phyloP scores from a whole-genome alignment of 2,329 filamentous ascomycete species.

The Penicillium sp. region DNA sequence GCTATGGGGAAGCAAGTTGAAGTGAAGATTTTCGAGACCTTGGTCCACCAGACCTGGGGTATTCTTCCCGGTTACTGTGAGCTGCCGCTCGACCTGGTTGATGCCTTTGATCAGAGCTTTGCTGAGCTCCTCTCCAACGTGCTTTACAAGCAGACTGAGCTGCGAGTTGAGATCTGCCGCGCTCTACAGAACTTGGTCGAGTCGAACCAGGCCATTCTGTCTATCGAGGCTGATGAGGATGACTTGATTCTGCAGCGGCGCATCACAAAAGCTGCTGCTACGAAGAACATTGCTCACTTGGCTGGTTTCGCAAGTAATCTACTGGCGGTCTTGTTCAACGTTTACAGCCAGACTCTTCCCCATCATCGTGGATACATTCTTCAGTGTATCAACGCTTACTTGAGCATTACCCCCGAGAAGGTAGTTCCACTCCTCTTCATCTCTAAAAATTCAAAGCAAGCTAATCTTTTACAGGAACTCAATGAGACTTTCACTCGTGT shows the following conservation, averaged over 20 bases:
- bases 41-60: slow-evolving; percentile 94
- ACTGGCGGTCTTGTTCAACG: slow-evolving; percentile 95
- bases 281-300: slow-evolving; percentile 76
- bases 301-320: slow-evolving; percentile 77
- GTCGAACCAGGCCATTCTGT: slow-evolving; percentile 76
- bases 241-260: slow-evolving; percentile 71
- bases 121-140: slow-evolving; percentile 88
- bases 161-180: slow-evolving; percentile 81
- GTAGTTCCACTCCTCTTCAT: slow-evolving; percentile 28
- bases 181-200: slow-evolving; percentile 82
- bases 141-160: slow-evolving; percentile 82
- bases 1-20: slow-evolving; percentile 85
- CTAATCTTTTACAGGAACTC: slow-evolving; percentile 52
- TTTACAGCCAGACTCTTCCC: slow-evolving; percentile 92
- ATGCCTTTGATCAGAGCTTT: slow-evolving; percentile 78
- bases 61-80: slow-evolving; percentile 92
- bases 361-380: slow-evolving; percentile 86
- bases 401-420: slow-evolving; percentile 73
- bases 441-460: background rate
- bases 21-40: slow-evolving; percentile 93
- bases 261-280: slow-evolving; percentile 66
- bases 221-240: slow-evolving; percentile 62
- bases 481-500: slow-evolving; percentile 85
- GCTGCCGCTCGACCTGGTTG: slow-evolving; percentile 69
- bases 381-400: slow-evolving; percentile 87